phyloP scores from a whole-genome alignment of 495 filamentous ascomycete genomes.

The Parmelia sp. region DNA sequence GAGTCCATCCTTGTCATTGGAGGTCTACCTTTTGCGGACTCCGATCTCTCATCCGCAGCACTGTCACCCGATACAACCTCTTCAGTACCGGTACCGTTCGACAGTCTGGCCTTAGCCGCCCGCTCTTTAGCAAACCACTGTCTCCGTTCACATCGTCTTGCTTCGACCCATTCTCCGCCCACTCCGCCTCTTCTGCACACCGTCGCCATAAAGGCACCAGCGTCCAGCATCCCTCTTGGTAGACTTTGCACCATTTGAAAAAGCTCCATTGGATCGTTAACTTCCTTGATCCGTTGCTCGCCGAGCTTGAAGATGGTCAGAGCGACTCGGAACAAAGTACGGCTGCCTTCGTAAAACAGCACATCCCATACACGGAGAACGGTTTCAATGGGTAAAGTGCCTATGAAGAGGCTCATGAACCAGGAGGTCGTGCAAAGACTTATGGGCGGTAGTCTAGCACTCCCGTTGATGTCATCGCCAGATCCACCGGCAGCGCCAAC shows the following conservation, averaged over 20 bases:
- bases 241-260: conserved; percentile 93
- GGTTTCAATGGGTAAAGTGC: conserved; percentile 83
- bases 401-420: conserved; percentile 97
- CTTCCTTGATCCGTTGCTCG: conserved; percentile 70
- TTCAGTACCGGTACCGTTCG: not conserved
- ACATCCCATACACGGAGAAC: conserved; percentile 91
- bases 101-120: conserved; percentile 3
- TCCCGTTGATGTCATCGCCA: conserved; percentile 32
- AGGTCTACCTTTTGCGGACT: not conserved
- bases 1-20: conserved; percentile 13
- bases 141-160: conserved; percentile 20
- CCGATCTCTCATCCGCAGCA: not conserved
- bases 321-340: conserved; percentile 90
- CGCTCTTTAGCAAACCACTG: conserved; percentile 23
- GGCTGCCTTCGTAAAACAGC: conserved; percentile 92
- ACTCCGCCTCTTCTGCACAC: conserved; percentile 22
- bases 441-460: conserved; percentile 72
- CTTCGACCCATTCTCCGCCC: conserved; percentile 25
- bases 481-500: conserved; percentile 60
- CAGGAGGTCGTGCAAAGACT: conserved; percentile 91
- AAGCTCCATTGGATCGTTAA: conserved; percentile 88
- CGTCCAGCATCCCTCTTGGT: conserved; percentile 73
- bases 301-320: conserved; percentile 89
- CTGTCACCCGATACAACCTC: conserved; percentile 5
- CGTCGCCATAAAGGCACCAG: conserved; percentile 67